phyloP scores from a whole-genome alignment of 257 asterid genomes.

The Penstemon barbatus region DNA sequence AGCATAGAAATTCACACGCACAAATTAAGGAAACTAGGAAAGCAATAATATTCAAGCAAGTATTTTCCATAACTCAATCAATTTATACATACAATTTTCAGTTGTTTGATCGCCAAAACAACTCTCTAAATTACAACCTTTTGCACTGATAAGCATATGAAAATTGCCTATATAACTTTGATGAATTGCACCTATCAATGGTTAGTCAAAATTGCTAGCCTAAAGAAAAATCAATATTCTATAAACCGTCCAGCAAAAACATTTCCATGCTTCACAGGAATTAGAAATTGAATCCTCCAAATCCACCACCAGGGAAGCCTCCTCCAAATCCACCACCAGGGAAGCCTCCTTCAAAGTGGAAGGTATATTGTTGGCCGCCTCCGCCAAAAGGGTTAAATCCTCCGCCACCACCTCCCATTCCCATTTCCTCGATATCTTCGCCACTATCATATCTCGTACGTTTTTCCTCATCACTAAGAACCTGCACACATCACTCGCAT shows the following conservation, averaged over 20 bases:
- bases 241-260: slow-evolving; percentile 17
- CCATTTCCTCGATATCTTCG: slow-evolving; percentile 78
- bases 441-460: slow-evolving; percentile 83
- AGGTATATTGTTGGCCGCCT: slow-evolving; percentile 77
- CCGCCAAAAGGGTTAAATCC: slow-evolving; percentile 80
- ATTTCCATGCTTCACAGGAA: slow-evolving; percentile 2
- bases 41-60: background rate
- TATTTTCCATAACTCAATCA: slow-evolving; percentile 4
- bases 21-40: too few relatives aligned
- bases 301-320: slow-evolving; percentile 63
- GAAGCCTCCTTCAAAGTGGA: slow-evolving; percentile 89
- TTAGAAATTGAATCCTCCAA: slow-evolving; percentile 73
- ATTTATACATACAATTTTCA: slow-evolving; percentile 29
- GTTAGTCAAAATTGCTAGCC: slow-evolving; percentile 34
- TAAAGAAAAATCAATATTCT: slow-evolving; percentile 27
- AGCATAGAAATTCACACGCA: background rate
- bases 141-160: slow-evolving; percentile 22
- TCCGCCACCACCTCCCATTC: slow-evolving; percentile 78
- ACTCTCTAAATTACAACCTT: slow-evolving; percentile 21
- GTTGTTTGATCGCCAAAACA: slow-evolving; percentile 1
- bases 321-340: slow-evolving; percentile 79
- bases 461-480: slow-evolving; percentile 83
- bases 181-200: slow-evolving; percentile 21
- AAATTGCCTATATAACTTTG: slow-evolving; percentile 16
- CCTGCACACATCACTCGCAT: slow-evolving; percentile 37